These are phyloP conservation scores for Aspergillus floridensis DNA, from an alignment of 2,329 filamentous ascomycete species.

Conservation along the genomic window DNA sequence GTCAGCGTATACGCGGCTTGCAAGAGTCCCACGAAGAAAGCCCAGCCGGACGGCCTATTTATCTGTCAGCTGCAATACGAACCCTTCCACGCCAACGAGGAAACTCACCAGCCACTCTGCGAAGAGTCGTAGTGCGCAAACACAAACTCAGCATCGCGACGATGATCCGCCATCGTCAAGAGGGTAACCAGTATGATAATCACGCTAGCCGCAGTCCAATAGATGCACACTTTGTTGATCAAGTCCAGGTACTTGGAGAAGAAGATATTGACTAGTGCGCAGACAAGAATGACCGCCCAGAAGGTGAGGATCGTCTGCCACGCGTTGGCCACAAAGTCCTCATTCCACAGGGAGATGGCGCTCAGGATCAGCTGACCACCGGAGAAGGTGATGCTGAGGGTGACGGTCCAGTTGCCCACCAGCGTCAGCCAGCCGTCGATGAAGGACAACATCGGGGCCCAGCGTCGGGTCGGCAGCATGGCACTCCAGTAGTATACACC, in stretches of 20 bases:
- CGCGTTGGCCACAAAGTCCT: conserved; percentile 63
- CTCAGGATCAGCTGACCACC: conserved; percentile 68
- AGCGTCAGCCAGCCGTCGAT: conserved; percentile 70
- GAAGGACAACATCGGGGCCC: conserved; percentile 66
- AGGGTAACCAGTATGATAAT: conserved; percentile 65
- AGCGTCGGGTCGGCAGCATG: conserved; percentile 64
- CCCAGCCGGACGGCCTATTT: conserved; percentile 62
- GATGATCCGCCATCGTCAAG: conserved; percentile 59
- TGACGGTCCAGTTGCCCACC: conserved; percentile 71
- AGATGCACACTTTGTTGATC: conserved; percentile 71
- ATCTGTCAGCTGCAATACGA: conserved; percentile 4
- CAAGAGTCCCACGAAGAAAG: conserved; percentile 68
- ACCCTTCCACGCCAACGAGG: not conserved
- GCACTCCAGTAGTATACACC: conserved; percentile 71
- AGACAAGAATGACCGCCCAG: conserved; percentile 68
- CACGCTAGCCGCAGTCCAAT: conserved; percentile 66
- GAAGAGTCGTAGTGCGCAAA: conserved; percentile 68
- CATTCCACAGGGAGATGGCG: conserved; percentile 68
- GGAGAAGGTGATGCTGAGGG: conserved; percentile 66
- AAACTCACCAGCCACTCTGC: conserved; percentile 57
- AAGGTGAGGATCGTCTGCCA: conserved; percentile 72
- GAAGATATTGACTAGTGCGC: conserved; percentile 65
- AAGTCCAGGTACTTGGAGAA: conserved; percentile 61
- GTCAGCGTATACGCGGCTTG: conserved; percentile 56
- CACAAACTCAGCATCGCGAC: conserved; percentile 61